A percentile compares a stretch with the other conserved stretches of the same genome.
Evolutionary conservation across 441 rosid species (phyloP).

Genomic region (Arabidopsis lyrata): DNA sequence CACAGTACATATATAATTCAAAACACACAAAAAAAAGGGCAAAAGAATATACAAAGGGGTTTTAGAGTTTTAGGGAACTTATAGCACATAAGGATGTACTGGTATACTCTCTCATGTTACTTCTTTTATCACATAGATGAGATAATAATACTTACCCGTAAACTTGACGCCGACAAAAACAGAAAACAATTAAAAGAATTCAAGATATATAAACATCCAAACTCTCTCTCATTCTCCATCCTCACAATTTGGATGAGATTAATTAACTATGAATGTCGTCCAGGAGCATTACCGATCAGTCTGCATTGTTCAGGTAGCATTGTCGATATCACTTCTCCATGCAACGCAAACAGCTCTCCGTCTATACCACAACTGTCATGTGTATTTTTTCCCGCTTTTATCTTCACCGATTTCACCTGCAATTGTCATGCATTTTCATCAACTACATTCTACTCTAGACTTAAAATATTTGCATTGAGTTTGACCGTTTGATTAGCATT

Average conservation of each 20-base stretch:
- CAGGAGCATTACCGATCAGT: slow-evolving; percentile 75
- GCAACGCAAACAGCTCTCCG: slow-evolving; percentile 88
- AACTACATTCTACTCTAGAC: slow-evolving; percentile 22
- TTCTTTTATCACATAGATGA: slow-evolving; percentile 27
- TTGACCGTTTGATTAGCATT: slow-evolving; percentile 1
- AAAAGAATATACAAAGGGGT: slow-evolving; percentile 42
- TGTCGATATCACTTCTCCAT: slow-evolving; percentile 63
- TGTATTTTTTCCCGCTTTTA: slow-evolving; percentile 77
- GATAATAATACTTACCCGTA: not conserved
- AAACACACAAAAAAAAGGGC: slow-evolving; percentile 33
- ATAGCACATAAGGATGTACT: slow-evolving; percentile 37
- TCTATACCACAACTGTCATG: slow-evolving; percentile 94
- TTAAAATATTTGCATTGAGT: not conserved
- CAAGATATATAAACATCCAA: slow-evolving; percentile 41
- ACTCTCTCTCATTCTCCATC: slow-evolving; percentile 27
- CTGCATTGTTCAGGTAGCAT: slow-evolving; percentile 74
- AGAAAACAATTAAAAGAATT: slow-evolving; percentile 1
- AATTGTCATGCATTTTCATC: slow-evolving; percentile 15
- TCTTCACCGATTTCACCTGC: slow-evolving; percentile 92
- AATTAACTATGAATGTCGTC: slow-evolving; percentile 50
- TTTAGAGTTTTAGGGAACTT: slow-evolving; percentile 30
- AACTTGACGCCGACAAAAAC: slow-evolving; percentile 34
- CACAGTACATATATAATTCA: slow-evolving; percentile 33
- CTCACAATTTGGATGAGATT: slow-evolving; percentile 30
- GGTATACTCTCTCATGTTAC: slow-evolving; percentile 28